Conservation (phyloP, 164 flowering plant species). For the Protea cynaroides region DNA sequence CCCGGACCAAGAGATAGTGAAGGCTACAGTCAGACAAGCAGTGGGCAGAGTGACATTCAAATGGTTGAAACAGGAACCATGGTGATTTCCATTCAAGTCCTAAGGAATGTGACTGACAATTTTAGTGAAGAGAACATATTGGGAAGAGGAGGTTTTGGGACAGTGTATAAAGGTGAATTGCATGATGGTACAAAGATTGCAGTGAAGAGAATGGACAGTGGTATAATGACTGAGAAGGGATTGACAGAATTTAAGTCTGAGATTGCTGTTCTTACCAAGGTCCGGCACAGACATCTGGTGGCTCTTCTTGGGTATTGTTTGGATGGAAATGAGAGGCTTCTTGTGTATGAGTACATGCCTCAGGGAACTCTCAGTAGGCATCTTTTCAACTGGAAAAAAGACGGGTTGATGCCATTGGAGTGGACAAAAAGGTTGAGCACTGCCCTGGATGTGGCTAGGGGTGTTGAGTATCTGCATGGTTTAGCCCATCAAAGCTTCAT, state of each 20-base stretch:
- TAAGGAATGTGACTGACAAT: slow-evolving; percentile 4
- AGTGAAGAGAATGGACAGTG: slow-evolving; percentile 72
- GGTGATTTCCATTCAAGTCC: slow-evolving; percentile 7
- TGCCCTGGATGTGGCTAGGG: slow-evolving; percentile 80
- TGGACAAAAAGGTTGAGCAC: slow-evolving; percentile 61
- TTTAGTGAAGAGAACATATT: slow-evolving; percentile 1
- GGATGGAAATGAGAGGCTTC: slow-evolving; percentile 74
- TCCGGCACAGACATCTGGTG: slow-evolving; percentile 69
- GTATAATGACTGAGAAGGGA: slow-evolving; percentile 55
- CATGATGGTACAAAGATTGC: slow-evolving; percentile 82
- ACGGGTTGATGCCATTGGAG: slow-evolving; percentile 54
- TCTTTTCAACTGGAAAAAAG: slow-evolving; percentile 62
- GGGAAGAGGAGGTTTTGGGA: slow-evolving; percentile 8
- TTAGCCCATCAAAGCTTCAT: slow-evolving; percentile 83
- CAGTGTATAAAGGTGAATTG: slow-evolving; percentile 69
- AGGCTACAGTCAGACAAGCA: slow-evolving; percentile 30
- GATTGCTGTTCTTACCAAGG: slow-evolving; percentile 75
- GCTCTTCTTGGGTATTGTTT: slow-evolving; percentile 74
- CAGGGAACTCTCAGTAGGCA: slow-evolving; percentile 71
- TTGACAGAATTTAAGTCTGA: slow-evolving; percentile 63
- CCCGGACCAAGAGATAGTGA: slow-evolving; percentile 44
- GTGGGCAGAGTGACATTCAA: slow-evolving; percentile 24
- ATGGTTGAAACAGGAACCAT: slow-evolving; percentile 1
- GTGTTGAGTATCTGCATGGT: slow-evolving; percentile 74
- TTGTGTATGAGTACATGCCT: slow-evolving; percentile 80